Evolutionary conservation across 73 alveolate genomes (phyloP).

Genomic region (Tetrahymena malaccensis): DNA sequence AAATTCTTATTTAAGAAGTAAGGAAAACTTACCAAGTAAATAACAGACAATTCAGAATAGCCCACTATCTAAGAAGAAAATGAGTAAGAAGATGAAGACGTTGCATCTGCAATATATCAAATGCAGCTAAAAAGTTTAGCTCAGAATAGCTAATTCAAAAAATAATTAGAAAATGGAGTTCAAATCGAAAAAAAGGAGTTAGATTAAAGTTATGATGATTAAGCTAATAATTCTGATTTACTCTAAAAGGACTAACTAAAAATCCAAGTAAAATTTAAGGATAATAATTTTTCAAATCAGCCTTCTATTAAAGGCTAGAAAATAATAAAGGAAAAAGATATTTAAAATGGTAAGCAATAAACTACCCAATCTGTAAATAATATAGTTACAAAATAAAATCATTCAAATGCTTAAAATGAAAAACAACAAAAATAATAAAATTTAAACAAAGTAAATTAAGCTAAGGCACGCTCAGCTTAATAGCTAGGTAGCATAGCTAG

Average conservation of each 20-base stretch:
- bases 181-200: background rate
- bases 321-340: background rate
- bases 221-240: background rate
- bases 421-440: no score
- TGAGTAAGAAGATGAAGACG: background rate
- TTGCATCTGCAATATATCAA: background rate
- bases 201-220: background rate
- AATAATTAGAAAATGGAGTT: background rate
- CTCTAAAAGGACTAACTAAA: no score
- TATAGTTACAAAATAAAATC: no score
- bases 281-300: no score
- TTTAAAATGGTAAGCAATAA: no score
- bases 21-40: background rate
- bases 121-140: background rate
- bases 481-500: background rate
- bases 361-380: background rate
- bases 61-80: background rate
- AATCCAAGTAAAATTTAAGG: no score
- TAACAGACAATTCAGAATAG: background rate
- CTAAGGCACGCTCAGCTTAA: background rate
- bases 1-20: background rate
- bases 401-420: background rate
- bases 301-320: background rate
- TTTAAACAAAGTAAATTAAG: no score
- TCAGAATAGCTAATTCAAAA: background rate